Evolutionary conservation across 1,139 yeast species (phyloP).

Genomic region (Scheffersomyces lignicola): DNA sequence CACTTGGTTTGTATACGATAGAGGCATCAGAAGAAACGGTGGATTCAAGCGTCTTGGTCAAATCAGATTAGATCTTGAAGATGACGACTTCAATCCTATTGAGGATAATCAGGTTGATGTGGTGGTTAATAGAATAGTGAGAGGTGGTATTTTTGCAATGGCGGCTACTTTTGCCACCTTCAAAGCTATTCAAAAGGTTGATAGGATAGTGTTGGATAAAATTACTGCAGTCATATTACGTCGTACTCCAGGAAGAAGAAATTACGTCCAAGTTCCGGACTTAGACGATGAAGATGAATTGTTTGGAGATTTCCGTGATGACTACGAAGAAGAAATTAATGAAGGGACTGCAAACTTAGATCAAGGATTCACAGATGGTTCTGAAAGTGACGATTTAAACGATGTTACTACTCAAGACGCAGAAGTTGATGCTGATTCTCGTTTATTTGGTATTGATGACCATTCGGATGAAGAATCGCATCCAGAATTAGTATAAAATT

Average conservation of each 20-base stretch:
- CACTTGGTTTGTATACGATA: constrained; percentile 75
- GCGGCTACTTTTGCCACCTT: constrained; percentile 46
- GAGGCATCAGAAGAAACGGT: constrained; percentile 78
- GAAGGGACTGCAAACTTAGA: constrained; percentile 25
- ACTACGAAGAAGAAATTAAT: constrained; percentile 50
- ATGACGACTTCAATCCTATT: constrained; percentile 60
- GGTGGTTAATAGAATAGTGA: constrained; percentile 60
- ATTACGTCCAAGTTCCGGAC: constrained; percentile 45
- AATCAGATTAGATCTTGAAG: constrained; percentile 77
- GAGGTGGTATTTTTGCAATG: constrained; percentile 56
- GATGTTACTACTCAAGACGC: constrained; percentile 14
- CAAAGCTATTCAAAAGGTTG: constrained; percentile 37
- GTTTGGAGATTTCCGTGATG: constrained; percentile 48
- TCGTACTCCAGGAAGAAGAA: constrained; percentile 42
- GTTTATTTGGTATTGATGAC: constrained; percentile 42
- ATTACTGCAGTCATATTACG: constrained; percentile 36
- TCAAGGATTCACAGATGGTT: constrained; percentile 14
- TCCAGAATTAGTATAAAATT: constrained; percentile 1
- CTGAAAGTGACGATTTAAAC: constrained; percentile 13
- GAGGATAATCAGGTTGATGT: constrained; percentile 67
- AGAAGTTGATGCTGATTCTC: constrained; percentile 23
- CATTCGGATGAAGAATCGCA: constrained; percentile 29
- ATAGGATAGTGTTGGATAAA: constrained; percentile 35
- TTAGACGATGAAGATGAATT: constrained; percentile 50
- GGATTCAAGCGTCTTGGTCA: constrained; percentile 83